These are phyloP conservation scores for Macroventuria anomochaeta DNA, from an alignment of 2,329 filamentous ascomycete genomes.

Conservation along the genomic window DNA sequence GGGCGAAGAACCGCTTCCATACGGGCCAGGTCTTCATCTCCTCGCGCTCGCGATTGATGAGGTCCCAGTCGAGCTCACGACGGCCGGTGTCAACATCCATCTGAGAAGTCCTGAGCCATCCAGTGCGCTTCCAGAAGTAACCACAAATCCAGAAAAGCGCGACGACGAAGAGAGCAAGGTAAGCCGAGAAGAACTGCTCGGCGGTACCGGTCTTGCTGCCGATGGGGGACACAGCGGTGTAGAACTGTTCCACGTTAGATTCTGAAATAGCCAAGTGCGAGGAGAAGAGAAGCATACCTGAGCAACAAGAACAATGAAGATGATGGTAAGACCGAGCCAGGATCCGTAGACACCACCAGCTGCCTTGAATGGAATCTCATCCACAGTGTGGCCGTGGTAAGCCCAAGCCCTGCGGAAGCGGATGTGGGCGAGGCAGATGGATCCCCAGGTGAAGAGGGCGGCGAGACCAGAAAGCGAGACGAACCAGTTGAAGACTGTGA, in stretches of 20 bases:
- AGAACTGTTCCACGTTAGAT: constrained; percentile 41
- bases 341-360: constrained; percentile 51
- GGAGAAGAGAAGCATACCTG: constrained; percentile 36
- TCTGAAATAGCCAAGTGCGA: constrained; percentile 10
- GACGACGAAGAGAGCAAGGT: constrained; percentile 57
- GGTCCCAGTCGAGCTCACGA: constrained; percentile 69
- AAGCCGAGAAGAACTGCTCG: constrained; percentile 55
- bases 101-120: constrained; percentile 64
- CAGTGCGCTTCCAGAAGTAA: constrained; percentile 69
- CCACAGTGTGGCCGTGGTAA: constrained; percentile 49
- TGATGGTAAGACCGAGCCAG: constrained; percentile 49
- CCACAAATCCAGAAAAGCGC: constrained; percentile 55
- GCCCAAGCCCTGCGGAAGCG: constrained; percentile 72
- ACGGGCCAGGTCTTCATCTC: constrained; percentile 59
- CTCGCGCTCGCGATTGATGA: constrained; percentile 63
- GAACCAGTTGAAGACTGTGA: constrained; percentile 75
- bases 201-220: constrained; percentile 42
- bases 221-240: constrained; percentile 47
- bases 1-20: constrained; percentile 51
- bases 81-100: constrained; percentile 73
- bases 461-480: constrained; percentile 75
- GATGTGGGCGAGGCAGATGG: constrained; percentile 89
- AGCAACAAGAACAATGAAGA: constrained; percentile 48
- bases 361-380: constrained; percentile 55
- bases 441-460: constrained; percentile 79